A percentile compares a stretch with the other conserved stretches of the same genome.
Conservation (phyloP, 768 basidiomycete genomes). For the Tubosaeta sp. region DNA sequence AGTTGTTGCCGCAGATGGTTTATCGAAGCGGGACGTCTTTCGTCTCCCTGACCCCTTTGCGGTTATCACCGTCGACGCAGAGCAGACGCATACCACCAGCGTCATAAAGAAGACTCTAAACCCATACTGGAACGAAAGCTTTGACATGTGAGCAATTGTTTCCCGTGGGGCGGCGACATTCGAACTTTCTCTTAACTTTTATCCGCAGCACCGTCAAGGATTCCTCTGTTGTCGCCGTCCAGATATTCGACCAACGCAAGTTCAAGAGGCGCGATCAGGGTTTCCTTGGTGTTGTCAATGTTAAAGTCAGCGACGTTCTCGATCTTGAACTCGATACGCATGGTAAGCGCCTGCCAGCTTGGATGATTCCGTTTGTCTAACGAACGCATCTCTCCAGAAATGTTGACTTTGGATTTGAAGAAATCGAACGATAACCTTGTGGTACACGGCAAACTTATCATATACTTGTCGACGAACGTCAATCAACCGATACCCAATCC, state of each 20-base stretch:
- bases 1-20: slow-evolving; percentile 95
- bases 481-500: slow-evolving; percentile 80
- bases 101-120: slow-evolving; percentile 96
- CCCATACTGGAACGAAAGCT: slow-evolving; percentile 97
- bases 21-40: slow-evolving; percentile 94
- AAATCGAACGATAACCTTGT: slow-evolving; percentile 99
- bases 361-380: not conserved
- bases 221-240: slow-evolving; percentile 95
- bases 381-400: slow-evolving; percentile 52
- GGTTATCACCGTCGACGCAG: slow-evolving; percentile 96
- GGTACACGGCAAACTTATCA: slow-evolving; percentile 95
- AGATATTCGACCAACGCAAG: slow-evolving; percentile 99
- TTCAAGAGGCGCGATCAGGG: slow-evolving; percentile 99
- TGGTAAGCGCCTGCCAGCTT: slow-evolving; percentile 50
- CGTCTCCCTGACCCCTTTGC: slow-evolving; percentile 97
- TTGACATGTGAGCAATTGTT: slow-evolving; percentile 74
- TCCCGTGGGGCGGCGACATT: not conserved
- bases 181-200: slow-evolving; percentile 7
- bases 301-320: slow-evolving; percentile 83
- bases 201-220: slow-evolving; percentile 83
- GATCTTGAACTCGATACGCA: slow-evolving; percentile 92
- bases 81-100: slow-evolving; percentile 94
- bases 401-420: slow-evolving; percentile 94
- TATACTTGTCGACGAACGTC: slow-evolving; percentile 93
- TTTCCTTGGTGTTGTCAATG: slow-evolving; percentile 96